phyloP scores from a whole-genome alignment of 441 rosid species.

The Pelargonium myrrhifolium region DNA sequence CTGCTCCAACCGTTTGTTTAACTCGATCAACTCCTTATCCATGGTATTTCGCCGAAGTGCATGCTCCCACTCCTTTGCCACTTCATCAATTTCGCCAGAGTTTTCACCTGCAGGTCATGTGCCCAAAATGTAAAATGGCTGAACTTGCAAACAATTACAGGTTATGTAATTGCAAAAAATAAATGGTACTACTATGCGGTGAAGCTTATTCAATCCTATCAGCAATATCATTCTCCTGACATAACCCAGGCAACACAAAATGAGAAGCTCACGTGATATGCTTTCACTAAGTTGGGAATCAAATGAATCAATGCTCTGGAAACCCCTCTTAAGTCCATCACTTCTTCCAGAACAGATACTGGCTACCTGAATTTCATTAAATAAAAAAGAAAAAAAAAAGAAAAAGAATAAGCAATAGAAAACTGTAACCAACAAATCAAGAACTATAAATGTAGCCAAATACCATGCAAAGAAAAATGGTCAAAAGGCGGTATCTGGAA shows the following conservation, averaged over 20 bases:
- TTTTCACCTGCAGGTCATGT: constrained; percentile 30
- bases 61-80: constrained; percentile 61
- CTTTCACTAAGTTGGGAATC: constrained; percentile 51
- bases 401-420: background rate
- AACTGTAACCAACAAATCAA: constrained; percentile 10
- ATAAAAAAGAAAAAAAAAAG: background rate
- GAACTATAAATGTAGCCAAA: background rate
- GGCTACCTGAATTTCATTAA: constrained; percentile 32
- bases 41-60: constrained; percentile 43
- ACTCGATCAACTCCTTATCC: constrained; percentile 56
- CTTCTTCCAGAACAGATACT: constrained; percentile 29
- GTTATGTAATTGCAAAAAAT: background rate
- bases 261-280: constrained; percentile 34
- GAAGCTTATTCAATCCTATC: constrained; percentile 7
- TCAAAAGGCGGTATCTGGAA: background rate
- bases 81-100: constrained; percentile 49
- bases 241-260: constrained; percentile 3
- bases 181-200: background rate
- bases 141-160: background rate
- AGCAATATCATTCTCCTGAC: background rate
- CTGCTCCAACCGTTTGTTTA: constrained; percentile 57
- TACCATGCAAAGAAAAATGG: background rate
- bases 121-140: background rate
- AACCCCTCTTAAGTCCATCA: constrained; percentile 55
- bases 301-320: constrained; percentile 48